phyloP scores from a whole-genome alignment of 345 rosid species.

The Carallia brachiata region DNA sequence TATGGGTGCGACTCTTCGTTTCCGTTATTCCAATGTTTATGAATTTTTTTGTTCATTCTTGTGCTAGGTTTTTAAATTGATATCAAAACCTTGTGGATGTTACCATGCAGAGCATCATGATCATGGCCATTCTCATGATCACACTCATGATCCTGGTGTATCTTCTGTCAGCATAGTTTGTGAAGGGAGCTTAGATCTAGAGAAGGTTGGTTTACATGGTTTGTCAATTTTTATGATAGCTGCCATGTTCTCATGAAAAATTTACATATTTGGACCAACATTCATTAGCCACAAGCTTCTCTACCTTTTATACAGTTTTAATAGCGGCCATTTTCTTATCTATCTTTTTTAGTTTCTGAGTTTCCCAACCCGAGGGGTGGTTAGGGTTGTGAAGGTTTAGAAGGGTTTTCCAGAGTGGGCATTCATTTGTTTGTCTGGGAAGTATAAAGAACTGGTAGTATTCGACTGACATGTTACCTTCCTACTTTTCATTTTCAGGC shows the following conservation, averaged over 20 bases:
- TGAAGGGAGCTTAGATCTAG: constrained; percentile 91
- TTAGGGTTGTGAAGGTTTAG: no score
- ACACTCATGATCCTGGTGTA: constrained; percentile 93
- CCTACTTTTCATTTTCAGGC: constrained; percentile 45
- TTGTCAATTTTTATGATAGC: background rate
- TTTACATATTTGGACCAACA: background rate
- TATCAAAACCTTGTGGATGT: background rate
- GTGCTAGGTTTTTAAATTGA: background rate
- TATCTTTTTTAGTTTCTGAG: background rate
- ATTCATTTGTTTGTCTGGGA: no score
- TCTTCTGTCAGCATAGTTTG: constrained; percentile 92
- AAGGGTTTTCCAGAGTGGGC: no score
- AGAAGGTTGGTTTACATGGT: constrained; percentile 57
- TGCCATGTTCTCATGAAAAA: background rate
- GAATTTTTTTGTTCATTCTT: background rate
- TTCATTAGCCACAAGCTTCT: background rate
- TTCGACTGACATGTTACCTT: constrained; percentile 1
- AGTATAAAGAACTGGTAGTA: constrained; percentile 2
- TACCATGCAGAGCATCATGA: constrained; percentile 64
- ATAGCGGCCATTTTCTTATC: background rate
- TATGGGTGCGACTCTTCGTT: background rate
- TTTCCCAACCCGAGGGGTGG: background rate
- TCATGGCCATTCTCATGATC: constrained; percentile 72
- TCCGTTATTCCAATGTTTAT: background rate
- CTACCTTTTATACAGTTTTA: background rate